Conservation (phyloP, 2,329 filamentous ascomycete genomes). For the Chrysosporium keratinophilum region DNA sequence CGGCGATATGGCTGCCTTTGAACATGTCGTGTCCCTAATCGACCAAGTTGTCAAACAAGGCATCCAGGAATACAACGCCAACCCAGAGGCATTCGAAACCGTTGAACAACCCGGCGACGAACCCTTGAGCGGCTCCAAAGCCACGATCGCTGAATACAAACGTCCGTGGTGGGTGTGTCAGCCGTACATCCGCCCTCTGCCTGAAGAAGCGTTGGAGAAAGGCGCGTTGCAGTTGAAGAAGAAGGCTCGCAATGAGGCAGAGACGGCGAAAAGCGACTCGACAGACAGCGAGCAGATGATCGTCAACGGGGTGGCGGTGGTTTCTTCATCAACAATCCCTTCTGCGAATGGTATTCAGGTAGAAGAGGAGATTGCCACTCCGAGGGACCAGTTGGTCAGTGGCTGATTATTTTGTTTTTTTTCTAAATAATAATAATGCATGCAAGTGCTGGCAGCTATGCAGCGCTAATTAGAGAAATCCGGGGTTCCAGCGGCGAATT, state of each 20-base stretch:
- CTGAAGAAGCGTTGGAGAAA: constrained; percentile 74
- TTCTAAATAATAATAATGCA: not conserved
- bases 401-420: not conserved
- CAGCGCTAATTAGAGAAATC: no score
- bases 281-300: not conserved
- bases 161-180: constrained; percentile 86
- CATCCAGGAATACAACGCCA: constrained; percentile 53
- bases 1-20: constrained; percentile 65
- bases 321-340: not conserved
- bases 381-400: constrained; percentile 8
- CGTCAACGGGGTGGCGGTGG: not conserved
- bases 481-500: no score
- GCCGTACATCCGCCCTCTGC: constrained; percentile 73
- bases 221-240: constrained; percentile 66
- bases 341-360: not conserved
- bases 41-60: constrained; percentile 65
- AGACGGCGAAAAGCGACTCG: not conserved
- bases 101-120: constrained; percentile 28
- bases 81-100: constrained; percentile 30
- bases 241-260: constrained; percentile 39
- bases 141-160: constrained; percentile 61
- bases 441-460: no score
- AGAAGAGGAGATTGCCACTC: constrained; percentile 1
- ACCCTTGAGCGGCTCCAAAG: constrained; percentile 37
- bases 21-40: constrained; percentile 63